These are phyloP conservation scores for Trichosporon sp. DNA, from an alignment of 1,284 basidiomycete genomes.

Conservation along the genomic window DNA sequence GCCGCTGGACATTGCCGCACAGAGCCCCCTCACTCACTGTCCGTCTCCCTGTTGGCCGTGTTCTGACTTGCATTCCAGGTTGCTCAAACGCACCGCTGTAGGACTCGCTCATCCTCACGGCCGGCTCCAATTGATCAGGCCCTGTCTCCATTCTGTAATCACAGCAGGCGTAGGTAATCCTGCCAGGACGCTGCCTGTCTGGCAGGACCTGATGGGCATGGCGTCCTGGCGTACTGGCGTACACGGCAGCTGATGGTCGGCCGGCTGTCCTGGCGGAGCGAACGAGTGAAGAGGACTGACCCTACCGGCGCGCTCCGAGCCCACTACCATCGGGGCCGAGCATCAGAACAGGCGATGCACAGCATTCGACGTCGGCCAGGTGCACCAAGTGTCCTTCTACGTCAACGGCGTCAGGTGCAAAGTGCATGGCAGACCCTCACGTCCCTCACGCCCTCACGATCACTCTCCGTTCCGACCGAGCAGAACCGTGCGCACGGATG, in stretches of 20 bases:
- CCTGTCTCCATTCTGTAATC: neutral
- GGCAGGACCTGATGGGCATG: neutral
- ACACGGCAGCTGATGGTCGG: too few species aligned
- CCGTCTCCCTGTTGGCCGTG: neutral
- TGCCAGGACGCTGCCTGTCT: neutral
- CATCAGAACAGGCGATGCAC: neutral
- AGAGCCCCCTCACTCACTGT: neutral
- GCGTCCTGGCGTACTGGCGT: too few species aligned
- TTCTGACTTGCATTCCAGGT: neutral
- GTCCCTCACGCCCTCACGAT: neutral
- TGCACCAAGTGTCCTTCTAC: neutral
- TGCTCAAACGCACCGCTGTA: too few species aligned
- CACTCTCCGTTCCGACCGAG: neutral
- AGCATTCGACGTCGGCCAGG: neutral
- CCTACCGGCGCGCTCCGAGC: neutral
- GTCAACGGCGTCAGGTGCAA: neutral
- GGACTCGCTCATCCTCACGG: neutral
- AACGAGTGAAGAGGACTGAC: too few species aligned
- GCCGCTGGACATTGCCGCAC: neutral
- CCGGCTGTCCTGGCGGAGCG: too few species aligned
- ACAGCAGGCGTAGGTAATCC: neutral
- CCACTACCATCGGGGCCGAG: neutral
- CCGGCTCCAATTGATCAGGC: neutral
- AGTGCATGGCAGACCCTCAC: too few species aligned
- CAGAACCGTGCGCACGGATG: neutral